Evolutionary conservation across 2,329 filamentous ascomycete species (phyloP), one percentile per base, ranked within the genome.

Genomic region (Hypoxylon sp.): DNA sequence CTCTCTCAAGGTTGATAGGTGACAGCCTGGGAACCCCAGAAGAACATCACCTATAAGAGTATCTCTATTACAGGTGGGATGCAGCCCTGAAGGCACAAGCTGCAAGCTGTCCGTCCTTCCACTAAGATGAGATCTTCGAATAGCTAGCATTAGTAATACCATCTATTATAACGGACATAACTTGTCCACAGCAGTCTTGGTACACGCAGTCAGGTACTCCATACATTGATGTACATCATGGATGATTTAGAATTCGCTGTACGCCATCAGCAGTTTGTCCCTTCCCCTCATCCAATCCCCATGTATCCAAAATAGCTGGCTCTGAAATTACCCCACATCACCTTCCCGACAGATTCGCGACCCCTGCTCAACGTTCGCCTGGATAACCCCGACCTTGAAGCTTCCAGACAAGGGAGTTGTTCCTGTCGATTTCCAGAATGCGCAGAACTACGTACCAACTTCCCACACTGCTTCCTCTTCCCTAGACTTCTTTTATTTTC

Each of bases 321-420:
- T 35, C 54, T 39, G 24, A 27, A 27, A 31, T 68, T 68, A 68
- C 65, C 65, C 65, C 65, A 68, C 65, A 62, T 53, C 50, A 63
- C 37, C 39, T 56, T 57, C 54, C 65, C 65, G 47, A 57, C 51
- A 64, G 32, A 39, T 42, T 56, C 53, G n/a, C 58, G 46, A 68
- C 61, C 65, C 65, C 57, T 68, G 65, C 51, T 61, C 32, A 10
- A 19, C 24, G 24, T 24, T 60, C 47, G 15, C 42, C 58, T 54
- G 35, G 46, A 27, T 47, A 27, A 29, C 31, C 31, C 58, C 51
- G 31, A 57, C 52, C 57, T 56, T 61, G 46, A 59, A 61, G 37
- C 46, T 56, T 48, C 51, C 47, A 29, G 37, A 59, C 65, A 56
- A 57, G 65, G 60, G 51, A 61, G 44, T 61, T 39, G 55, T 63